phyloP scores from a whole-genome alignment of 768 basidiomycete genomes.

The Tulasnella sp. region DNA sequence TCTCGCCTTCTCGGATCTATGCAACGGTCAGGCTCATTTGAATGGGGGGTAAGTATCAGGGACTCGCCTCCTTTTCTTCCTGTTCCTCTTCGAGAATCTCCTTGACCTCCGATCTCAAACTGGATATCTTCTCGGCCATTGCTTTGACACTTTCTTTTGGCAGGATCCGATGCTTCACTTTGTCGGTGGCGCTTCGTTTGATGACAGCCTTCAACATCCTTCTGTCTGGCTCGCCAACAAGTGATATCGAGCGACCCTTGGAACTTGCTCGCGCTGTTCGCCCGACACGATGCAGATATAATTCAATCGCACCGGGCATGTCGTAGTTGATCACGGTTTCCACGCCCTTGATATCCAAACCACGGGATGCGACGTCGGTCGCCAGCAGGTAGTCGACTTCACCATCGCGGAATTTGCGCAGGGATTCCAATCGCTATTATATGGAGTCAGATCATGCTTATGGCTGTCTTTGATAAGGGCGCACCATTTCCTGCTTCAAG shows the following conservation, averaged over 20 bases:
- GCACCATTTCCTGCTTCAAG: slow-evolving; percentile 87
- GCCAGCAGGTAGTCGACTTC: slow-evolving; percentile 87
- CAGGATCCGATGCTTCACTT: slow-evolving; percentile 79
- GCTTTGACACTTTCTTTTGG: slow-evolving; percentile 59
- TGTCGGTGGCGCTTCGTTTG: slow-evolving; percentile 72
- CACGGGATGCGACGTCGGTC: slow-evolving; percentile 89
- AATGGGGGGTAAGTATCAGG: slow-evolving; percentile 8
- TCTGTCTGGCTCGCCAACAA: slow-evolving; percentile 91
- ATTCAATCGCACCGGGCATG: slow-evolving; percentile 86
- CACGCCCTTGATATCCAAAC: slow-evolving; percentile 94
- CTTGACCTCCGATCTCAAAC: slow-evolving; percentile 61
- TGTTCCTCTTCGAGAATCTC: slow-evolving; percentile 82
- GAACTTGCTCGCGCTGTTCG: slow-evolving; percentile 91
- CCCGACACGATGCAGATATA: slow-evolving; percentile 95
- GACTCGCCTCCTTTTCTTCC: slow-evolving; percentile 76
- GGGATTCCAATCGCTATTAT: slow-evolving; percentile 64
- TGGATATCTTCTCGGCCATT: slow-evolving; percentile 57
- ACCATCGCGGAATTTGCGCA: slow-evolving; percentile 80
- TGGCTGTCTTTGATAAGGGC: slow-evolving; percentile 18
- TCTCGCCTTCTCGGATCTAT: slow-evolving; percentile 80
- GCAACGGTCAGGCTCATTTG: background rate
- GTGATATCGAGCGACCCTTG: slow-evolving; percentile 88
- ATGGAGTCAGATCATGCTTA: slow-evolving; percentile 7
- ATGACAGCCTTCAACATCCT: slow-evolving; percentile 94
- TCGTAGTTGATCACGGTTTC: slow-evolving; percentile 99